Evolutionary conservation across 192 early-diverging fungal genomes (phyloP), one percentile per base, ranked within the genome.

Genomic region (Helicostylum pulchrum): DNA sequence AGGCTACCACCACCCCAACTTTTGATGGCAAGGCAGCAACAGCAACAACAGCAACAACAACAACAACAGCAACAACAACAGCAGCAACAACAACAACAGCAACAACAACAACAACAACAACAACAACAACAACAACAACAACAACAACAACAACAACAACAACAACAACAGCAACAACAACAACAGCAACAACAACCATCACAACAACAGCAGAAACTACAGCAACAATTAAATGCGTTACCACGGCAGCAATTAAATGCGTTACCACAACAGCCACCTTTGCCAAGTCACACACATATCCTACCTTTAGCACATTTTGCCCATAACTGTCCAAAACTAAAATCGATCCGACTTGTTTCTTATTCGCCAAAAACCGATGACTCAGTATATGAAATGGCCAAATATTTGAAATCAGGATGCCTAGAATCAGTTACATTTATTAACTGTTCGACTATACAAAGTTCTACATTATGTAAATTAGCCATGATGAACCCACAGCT

Each of bases 351-450:
- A 43, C 47, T 73, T 34, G 56, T 59, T 23, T 62, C 65, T 5
- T 73, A 73, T 46, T 54, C 42, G 2, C 71, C 71, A 14, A 73
- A 67, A 51, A 67, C 58, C 9, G 71, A 73, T n/a, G 71, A 73
- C 20, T 60, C 71, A 30, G 54, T 73, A 19, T 73, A 73, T 54
- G 71, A 73, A 61, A 56, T 73, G 54, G 71, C 71, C 0, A 73
- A 73, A 20, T 66, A 63, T 43, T 49, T 73, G 12, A 62, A 42
- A 44, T 53, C 47, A 19, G 64, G 65, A 7, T 21, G 50, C 3
- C 32, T 73, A 8, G 63, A 65, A 11, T 39, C 46, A 4, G 17
- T 73, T 5, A 54, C 47, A 2, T 58, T 73, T 14, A 57, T 46
- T 6, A 51, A 51, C 8, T 73, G 71, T 31, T 51, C 66, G 0